These are phyloP conservation scores for Sporobolus alterniflorus DNA, from an alignment of 202 grass and related monocot species.

Conservation along the genomic window DNA sequence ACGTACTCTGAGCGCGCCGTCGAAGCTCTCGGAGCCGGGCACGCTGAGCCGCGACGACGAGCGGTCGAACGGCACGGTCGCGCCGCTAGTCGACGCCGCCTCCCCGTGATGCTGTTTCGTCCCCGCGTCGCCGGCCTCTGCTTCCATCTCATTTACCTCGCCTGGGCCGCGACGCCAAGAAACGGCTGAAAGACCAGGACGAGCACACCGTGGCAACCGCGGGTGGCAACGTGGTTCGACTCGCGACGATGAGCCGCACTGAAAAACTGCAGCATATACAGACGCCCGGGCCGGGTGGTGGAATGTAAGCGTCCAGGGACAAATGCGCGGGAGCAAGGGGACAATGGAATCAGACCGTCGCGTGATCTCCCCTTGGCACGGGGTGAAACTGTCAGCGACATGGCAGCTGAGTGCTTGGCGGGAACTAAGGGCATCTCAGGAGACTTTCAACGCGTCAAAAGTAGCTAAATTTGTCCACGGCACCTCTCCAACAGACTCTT, in stretches of 20 bases:
- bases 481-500: too few species aligned
- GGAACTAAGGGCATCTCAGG: too few species aligned
- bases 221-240: not conserved
- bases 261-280: conserved; percentile 20
- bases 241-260: not conserved
- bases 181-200: not conserved
- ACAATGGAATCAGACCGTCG: conserved; percentile 45
- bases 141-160: conserved; percentile 14
- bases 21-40: conserved; percentile 39
- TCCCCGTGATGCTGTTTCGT: not conserved
- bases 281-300: conserved; percentile 29
- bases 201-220: not conserved
- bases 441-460: too few species aligned
- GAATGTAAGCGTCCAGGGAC: conserved; percentile 1
- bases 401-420: too few species aligned
- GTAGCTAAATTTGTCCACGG: too few species aligned
- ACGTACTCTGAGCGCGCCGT: conserved; percentile 47
- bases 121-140: not conserved
- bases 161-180: not conserved
- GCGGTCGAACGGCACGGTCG: conserved; percentile 34
- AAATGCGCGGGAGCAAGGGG: conserved; percentile 16
- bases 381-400: too few species aligned
- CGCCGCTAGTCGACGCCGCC: not conserved
- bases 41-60: conserved; percentile 29
- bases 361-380: conserved; percentile 44